Percentiles rank a stretch among this genome's conserved stretches.
phyloP scores from a whole-genome alignment of 805 yeast genomes.

The Myxozyma kluyveri region DNA sequence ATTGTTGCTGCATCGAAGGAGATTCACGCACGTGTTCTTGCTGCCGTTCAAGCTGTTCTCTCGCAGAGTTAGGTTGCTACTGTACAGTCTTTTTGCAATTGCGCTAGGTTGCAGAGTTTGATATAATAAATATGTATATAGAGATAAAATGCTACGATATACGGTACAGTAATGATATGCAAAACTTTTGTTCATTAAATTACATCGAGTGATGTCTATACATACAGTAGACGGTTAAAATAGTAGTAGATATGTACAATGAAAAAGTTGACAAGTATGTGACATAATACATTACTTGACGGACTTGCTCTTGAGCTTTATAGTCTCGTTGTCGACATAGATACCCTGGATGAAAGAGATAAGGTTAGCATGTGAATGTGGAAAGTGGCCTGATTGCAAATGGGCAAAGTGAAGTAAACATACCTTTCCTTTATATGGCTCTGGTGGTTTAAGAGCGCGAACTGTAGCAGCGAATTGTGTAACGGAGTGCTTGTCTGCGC shows the following conservation, averaged over 20 bases:
- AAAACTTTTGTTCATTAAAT: too few species aligned
- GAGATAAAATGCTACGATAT: too few species aligned
- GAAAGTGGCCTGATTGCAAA: neutral
- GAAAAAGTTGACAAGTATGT: neutral
- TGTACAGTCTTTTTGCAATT: too few species aligned
- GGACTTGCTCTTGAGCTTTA: constrained; percentile 86
- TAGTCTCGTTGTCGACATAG: constrained; percentile 85
- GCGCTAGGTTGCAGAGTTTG: too few species aligned
- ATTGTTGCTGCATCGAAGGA: constrained; percentile 69
- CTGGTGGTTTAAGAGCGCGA: constrained; percentile 89
- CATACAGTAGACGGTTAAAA: neutral
- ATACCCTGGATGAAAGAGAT: constrained; percentile 54
- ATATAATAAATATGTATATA: too few species aligned
- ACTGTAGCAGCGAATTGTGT: constrained; percentile 83
- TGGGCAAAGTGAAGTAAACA: neutral
- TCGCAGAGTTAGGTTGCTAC: constrained; percentile 8
- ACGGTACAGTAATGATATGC: too few species aligned
- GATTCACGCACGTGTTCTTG: constrained; percentile 21
- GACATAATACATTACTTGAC: constrained; percentile 57
- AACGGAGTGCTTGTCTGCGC: constrained; percentile 82
- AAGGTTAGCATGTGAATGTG: too few species aligned
- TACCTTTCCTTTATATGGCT: constrained; percentile 91
- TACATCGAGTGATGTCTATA: neutral
- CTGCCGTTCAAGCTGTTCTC: constrained; percentile 27
- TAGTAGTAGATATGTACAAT: constrained; percentile 1